A percentile compares a stretch with the other conserved stretches of the same genome.
Evolutionary conservation across 2,329 filamentous ascomycete genomes (phyloP).

Genomic region (Pseudocercospora eumusae): DNA sequence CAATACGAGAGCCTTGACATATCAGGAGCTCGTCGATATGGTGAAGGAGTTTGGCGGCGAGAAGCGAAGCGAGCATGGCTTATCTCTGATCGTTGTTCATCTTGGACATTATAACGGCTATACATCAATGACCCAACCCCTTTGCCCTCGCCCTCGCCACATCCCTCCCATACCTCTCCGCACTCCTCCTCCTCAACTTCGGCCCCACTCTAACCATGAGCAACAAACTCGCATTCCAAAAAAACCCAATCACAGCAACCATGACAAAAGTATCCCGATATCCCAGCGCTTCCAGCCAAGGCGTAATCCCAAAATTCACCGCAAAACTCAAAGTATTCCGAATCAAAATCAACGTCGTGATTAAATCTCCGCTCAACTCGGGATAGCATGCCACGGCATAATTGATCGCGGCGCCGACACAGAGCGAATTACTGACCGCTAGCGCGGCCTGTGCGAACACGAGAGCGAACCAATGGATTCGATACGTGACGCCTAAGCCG

Average conservation of each 20-base stretch:
- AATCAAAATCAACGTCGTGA: slow-evolving; percentile 51
- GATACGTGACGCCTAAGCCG: slow-evolving; percentile 51
- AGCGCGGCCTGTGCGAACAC: slow-evolving; percentile 50
- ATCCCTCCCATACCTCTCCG: slow-evolving; percentile 26
- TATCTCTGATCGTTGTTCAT: too few species aligned
- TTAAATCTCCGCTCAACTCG: slow-evolving; percentile 47
- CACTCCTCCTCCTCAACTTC: slow-evolving; percentile 19
- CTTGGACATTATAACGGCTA: too few species aligned
- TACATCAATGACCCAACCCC: slow-evolving; percentile 11
- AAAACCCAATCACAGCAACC: slow-evolving; percentile 26
- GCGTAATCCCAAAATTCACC: slow-evolving; percentile 46
- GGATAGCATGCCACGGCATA: slow-evolving; percentile 50
- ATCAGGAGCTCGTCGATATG: too few species aligned
- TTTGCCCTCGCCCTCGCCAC: slow-evolving; percentile 25
- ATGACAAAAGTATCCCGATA: slow-evolving; percentile 28
- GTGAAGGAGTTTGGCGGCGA: too few species aligned
- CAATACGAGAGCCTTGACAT: too few species aligned
- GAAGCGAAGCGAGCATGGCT: too few species aligned
- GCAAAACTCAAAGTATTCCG: slow-evolving; percentile 53
- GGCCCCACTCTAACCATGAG: slow-evolving; percentile 26
- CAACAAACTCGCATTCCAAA: slow-evolving; percentile 26
- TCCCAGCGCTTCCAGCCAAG: slow-evolving; percentile 25
- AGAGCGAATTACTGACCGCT: slow-evolving; percentile 46
- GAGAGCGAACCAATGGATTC: slow-evolving; percentile 53
- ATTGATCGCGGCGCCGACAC: slow-evolving; percentile 43